These are phyloP conservation scores for Thelonectria olida DNA, from an alignment of 2,329 filamentous ascomycete genomes.

Conservation along the genomic window DNA sequence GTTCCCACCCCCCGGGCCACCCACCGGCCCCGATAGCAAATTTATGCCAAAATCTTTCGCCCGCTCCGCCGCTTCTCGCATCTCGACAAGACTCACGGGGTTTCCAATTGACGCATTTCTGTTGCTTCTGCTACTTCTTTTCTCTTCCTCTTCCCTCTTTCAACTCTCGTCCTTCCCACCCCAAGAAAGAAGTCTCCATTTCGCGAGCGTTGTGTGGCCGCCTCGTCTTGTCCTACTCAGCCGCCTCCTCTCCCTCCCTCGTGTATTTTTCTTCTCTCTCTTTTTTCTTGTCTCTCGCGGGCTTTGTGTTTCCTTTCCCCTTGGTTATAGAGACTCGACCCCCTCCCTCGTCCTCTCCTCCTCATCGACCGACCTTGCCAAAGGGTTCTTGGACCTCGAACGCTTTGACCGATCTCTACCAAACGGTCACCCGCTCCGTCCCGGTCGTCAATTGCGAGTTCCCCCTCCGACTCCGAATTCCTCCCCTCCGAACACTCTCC, in stretches of 20 bases:
- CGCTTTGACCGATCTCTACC: constrained; percentile 18
- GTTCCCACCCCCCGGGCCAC: constrained; percentile 34
- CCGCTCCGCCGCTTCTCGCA: constrained; percentile 22
- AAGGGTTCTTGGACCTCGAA: constrained; percentile 14
- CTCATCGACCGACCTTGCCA: constrained; percentile 19
- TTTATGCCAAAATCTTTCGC: constrained; percentile 39
- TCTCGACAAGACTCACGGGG: constrained; percentile 25
- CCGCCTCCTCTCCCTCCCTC: constrained; percentile 11
- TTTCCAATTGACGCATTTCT: constrained; percentile 42
- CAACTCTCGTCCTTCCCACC: constrained; percentile 16
- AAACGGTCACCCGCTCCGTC: constrained; percentile 4
- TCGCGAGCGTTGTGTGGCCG: constrained; percentile 11
- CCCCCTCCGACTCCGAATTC: constrained; percentile 19
- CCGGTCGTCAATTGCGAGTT: constrained; percentile 31
- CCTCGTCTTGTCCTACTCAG: constrained; percentile 8
- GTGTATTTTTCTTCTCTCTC: constrained; percentile 20
- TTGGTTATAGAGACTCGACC: constrained; percentile 27
- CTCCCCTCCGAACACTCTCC: constrained; percentile 25
- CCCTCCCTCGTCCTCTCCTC: constrained; percentile 15
- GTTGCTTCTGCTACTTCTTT: constrained; percentile 18
- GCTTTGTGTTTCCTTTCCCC: constrained; percentile 21
- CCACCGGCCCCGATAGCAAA: constrained; percentile 42
- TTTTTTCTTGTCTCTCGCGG: constrained; percentile 12
- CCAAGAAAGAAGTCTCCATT: neutral
- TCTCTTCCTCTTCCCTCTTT: constrained; percentile 13